Percentiles rank a stretch among this genome's conserved stretches.
Conservation (phyloP, 495 filamentous ascomycete genomes). For the Tuber indicum region DNA sequence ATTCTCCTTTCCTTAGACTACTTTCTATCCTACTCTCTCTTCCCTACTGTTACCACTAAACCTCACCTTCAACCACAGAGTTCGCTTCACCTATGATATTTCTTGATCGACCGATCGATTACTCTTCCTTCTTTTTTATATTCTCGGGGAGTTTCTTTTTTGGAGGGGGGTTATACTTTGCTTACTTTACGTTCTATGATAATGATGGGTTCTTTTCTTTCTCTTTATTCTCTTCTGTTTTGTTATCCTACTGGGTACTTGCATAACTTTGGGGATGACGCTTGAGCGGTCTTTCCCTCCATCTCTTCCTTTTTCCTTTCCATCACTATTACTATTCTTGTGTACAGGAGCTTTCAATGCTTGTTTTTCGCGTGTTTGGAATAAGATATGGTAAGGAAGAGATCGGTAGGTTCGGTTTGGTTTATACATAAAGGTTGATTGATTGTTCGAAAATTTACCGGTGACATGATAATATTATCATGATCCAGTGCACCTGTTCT, state of each 20-base stretch:
- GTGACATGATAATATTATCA: too few relatives aligned
- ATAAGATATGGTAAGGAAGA: not conserved
- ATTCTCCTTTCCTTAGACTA: not conserved
- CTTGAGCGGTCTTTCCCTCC: not conserved
- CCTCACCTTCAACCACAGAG: not conserved
- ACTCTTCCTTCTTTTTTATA: not conserved
- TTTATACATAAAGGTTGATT: not conserved
- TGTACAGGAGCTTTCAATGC: not conserved
- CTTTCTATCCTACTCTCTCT: not conserved
- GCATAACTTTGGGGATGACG: not conserved
- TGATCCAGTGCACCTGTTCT: too few relatives aligned
- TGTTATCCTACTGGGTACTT: not conserved
- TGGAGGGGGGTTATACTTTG: not conserved
- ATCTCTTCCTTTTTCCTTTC: not conserved
- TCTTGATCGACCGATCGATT: not conserved
- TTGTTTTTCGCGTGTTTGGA: not conserved
- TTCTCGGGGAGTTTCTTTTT: not conserved
- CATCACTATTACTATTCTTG: not conserved
- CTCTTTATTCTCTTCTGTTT: not conserved
- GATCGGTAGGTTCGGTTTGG: not conserved
- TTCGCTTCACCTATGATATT: not conserved
- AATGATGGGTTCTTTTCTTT: constrained; percentile 17
- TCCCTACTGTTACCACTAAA: not conserved
- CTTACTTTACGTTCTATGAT: constrained; percentile 15
- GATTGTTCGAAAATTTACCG: too few relatives aligned